These are phyloP conservation scores for Quercus agrifolia DNA, from an alignment of 306 rosid genomes.

Conservation along the genomic window DNA sequence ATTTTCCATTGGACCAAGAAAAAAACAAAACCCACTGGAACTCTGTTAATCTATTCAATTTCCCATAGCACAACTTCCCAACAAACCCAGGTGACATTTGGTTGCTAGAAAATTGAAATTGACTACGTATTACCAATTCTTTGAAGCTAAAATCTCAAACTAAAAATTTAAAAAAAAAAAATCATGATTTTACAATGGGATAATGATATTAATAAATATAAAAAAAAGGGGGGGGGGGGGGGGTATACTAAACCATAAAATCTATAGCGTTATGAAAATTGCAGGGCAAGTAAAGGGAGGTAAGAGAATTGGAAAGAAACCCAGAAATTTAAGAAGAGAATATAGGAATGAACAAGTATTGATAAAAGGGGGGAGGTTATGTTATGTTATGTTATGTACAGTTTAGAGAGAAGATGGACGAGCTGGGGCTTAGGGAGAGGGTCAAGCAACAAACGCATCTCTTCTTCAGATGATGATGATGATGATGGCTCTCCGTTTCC, in stretches of 20 bases:
- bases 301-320: neutral
- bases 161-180: neutral
- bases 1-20: neutral
- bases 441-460: conserved; percentile 57
- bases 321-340: neutral
- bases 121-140: neutral
- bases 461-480: conserved; percentile 26
- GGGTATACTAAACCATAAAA: neutral
- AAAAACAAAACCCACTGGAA: neutral
- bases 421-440: conserved; percentile 73
- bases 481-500: conserved; percentile 28
- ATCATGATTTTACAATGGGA: neutral
- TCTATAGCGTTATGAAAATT: neutral
- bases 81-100: neutral
- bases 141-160: neutral
- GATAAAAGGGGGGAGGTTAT: neutral
- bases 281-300: neutral
- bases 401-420: conserved; percentile 65
- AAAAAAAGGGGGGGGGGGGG: neutral
- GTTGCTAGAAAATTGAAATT: neutral
- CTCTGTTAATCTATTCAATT: neutral
- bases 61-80: neutral
- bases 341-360: neutral
- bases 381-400: conserved; percentile 38
- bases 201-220: neutral